These are phyloP conservation scores for Annona cherimola DNA, from an alignment of 164 flowering plant genomes.

Conservation along the genomic window DNA sequence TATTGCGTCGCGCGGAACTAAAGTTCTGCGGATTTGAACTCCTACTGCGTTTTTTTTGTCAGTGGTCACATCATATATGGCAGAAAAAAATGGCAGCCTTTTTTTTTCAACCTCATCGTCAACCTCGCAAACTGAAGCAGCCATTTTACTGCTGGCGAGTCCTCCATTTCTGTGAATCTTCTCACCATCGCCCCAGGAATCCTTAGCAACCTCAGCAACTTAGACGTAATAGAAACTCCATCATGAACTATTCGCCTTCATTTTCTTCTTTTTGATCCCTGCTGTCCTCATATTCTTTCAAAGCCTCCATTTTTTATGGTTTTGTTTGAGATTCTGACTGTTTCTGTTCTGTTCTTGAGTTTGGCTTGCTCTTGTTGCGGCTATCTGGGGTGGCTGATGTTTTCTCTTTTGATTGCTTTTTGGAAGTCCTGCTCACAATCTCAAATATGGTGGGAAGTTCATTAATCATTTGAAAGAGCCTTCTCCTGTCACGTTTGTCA, in stretches of 20 bases:
- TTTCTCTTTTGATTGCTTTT: conserved; percentile 57
- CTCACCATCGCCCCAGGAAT: no score
- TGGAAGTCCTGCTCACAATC: conserved; percentile 45
- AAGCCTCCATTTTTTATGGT: conserved; percentile 36
- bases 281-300: conserved; percentile 43
- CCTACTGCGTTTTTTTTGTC: no score
- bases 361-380: conserved; percentile 54
- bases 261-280: conserved; percentile 56
- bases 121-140: no score
- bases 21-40: no score
- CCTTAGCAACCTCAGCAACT: no score
- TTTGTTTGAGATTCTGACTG: conserved; percentile 37
- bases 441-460: conserved; percentile 79
- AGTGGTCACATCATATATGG: no score
- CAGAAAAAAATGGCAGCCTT: no score
- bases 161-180: no score
- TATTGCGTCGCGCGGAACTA: no score
- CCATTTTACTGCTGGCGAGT: no score
- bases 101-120: no score
- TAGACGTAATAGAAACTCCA: no score
- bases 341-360: conserved; percentile 42
- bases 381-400: conserved; percentile 39
- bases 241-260: conserved; percentile 15
- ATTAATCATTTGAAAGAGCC: conserved; percentile 78
- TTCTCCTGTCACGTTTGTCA: conserved; percentile 61